Conservation (phyloP, 305 asterid genomes). For the Euphrasia arctica region DNA sequence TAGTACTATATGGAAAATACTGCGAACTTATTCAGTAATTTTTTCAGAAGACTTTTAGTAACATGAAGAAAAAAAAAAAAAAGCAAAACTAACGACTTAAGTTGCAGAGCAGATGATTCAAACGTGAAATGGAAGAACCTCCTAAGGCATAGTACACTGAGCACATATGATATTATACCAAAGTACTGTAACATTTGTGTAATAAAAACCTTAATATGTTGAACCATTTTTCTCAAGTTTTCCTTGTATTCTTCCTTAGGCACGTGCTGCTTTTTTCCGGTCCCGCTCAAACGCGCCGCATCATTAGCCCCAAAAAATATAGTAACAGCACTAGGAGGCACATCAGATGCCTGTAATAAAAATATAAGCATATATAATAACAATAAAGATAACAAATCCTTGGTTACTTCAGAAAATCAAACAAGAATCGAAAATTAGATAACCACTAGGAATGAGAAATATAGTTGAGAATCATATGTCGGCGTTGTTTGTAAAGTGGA, state of each 20-base stretch:
- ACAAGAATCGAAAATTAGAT: background rate
- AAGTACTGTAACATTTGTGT: constrained; percentile 1
- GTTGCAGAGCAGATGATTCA: background rate
- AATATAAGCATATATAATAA: background rate
- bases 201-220: constrained; percentile 63
- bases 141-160: background rate
- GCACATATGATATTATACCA: background rate
- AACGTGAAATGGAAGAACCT: background rate
- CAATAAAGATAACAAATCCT: background rate
- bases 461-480: no score
- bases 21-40: no score
- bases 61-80: background rate
- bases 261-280: constrained; percentile 78
- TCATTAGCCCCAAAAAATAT: constrained; percentile 92
- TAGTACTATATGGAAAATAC: background rate
- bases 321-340: constrained; percentile 65
- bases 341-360: constrained; percentile 40
- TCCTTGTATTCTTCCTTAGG: constrained; percentile 83
- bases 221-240: constrained; percentile 62
- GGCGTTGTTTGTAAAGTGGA: no score
- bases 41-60: background rate
- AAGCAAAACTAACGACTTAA: background rate
- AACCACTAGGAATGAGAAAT: background rate
- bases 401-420: constrained; percentile 11
- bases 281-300: constrained; percentile 67